Percentiles rank a stretch among this genome's conserved stretches.
Conservation (phyloP, 2,329 filamentous ascomycete species). For the Xylariomycetidae sp. region DNA sequence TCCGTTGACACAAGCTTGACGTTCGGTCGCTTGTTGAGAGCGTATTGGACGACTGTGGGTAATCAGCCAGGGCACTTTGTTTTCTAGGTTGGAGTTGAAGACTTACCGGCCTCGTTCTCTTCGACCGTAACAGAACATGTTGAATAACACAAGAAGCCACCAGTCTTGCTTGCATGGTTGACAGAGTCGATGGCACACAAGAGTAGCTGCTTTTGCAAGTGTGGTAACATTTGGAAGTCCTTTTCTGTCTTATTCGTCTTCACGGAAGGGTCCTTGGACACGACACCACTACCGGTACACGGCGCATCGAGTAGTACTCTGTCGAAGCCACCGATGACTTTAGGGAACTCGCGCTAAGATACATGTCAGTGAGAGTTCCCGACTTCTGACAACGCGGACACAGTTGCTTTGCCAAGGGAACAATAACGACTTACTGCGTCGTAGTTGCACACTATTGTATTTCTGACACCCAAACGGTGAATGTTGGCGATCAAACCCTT, state of each 20-base stretch:
- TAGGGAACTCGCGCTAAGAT: constrained; percentile 70
- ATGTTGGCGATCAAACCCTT: constrained; percentile 99
- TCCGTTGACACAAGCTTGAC: constrained; percentile 90
- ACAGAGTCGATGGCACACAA: constrained; percentile 92
- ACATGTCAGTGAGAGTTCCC: neutral
- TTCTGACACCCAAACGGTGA: constrained; percentile 87
- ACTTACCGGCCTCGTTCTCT: constrained; percentile 63
- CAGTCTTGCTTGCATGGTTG: constrained; percentile 84
- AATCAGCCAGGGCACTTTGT: constrained; percentile 2
- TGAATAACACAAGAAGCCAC: constrained; percentile 79
- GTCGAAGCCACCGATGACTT: constrained; percentile 92
- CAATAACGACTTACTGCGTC: constrained; percentile 51
- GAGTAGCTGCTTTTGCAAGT: constrained; percentile 90
- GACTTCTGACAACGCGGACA: neutral
- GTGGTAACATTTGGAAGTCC: constrained; percentile 89
- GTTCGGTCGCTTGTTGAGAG: constrained; percentile 84
- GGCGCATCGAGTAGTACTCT: constrained; percentile 70
- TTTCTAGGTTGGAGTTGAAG: constrained; percentile 19
- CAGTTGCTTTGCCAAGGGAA: neutral
- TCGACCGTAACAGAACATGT: constrained; percentile 93
- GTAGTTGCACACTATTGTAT: constrained; percentile 92
- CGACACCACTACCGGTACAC: constrained; percentile 95
- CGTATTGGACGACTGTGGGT: constrained; percentile 74
- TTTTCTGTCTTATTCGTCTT: constrained; percentile 98
- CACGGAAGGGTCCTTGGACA: constrained; percentile 91